These are phyloP conservation scores for Aureobasidium sp. DNA, from an alignment of 2,329 filamentous ascomycete species.

Conservation along the genomic window DNA sequence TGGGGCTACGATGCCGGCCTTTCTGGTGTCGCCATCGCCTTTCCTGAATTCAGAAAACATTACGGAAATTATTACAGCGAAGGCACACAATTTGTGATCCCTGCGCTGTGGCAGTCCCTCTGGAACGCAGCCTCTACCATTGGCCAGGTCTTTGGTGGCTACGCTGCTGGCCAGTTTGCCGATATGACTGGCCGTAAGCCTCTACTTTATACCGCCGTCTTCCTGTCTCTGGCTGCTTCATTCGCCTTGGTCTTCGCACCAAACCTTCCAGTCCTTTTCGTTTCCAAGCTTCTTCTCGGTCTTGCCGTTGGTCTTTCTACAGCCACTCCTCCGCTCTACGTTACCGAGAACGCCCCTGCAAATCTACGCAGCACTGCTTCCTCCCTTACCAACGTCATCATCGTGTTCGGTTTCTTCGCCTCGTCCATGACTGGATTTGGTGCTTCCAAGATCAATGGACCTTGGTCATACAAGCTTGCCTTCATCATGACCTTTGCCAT, in stretches of 20 bases:
- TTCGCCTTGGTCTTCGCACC: not conserved
- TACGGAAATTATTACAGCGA: not conserved
- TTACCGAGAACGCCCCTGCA: constrained; percentile 23
- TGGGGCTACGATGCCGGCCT: constrained; percentile 32
- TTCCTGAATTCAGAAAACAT: constrained; percentile 19
- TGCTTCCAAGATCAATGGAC: constrained; percentile 22
- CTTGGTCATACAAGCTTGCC: constrained; percentile 23
- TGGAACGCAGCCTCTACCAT: not conserved
- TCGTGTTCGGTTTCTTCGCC: constrained; percentile 24
- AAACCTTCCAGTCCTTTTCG: not conserved
- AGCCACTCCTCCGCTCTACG: not conserved
- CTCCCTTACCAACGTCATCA: constrained; percentile 24
- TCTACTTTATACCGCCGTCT: not conserved
- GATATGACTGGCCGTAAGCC: not conserved
- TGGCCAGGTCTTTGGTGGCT: not conserved
- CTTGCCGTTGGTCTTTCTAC: not conserved
- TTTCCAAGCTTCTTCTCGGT: not conserved
- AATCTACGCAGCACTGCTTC: constrained; percentile 22
- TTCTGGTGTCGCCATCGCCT: constrained; percentile 22
- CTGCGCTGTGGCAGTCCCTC: not conserved
- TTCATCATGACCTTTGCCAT: constrained; percentile 25
- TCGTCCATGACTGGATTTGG: constrained; percentile 24
- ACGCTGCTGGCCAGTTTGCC: not conserved
- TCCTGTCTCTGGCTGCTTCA: not conserved
- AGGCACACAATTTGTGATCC: not conserved